phyloP scores from a whole-genome alignment of 2,329 filamentous ascomycete species.

The Fusarium goolgardi region DNA sequence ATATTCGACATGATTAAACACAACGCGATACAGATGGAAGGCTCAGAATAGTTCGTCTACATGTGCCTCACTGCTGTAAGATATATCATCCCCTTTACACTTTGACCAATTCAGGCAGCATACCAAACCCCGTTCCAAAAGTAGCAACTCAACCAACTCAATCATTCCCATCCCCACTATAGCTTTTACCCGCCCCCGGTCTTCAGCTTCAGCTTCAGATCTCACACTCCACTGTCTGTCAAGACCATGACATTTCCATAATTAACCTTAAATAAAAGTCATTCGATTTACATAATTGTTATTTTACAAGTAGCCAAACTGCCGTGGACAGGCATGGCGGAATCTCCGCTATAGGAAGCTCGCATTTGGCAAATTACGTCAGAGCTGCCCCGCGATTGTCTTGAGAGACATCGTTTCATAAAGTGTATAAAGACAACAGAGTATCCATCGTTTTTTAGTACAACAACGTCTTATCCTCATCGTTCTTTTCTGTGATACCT shows the following conservation, averaged over 20 bases:
- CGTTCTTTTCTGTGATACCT: background rate
- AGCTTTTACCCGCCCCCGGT: background rate
- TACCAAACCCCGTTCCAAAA: background rate
- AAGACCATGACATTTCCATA: background rate
- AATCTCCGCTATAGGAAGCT: slow-evolving; percentile 7
- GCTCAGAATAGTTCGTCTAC: background rate
- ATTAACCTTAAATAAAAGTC: slow-evolving; percentile 8
- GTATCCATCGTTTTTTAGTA: background rate
- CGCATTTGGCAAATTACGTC: slow-evolving; percentile 32
- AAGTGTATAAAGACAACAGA: slow-evolving; percentile 14
- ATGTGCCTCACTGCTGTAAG: background rate
- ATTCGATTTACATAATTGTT: background rate
- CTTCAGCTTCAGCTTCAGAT: slow-evolving; percentile 2
- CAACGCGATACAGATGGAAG: too few relatives aligned
- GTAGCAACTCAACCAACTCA: background rate
- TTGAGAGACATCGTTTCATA: background rate
- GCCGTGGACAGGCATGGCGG: slow-evolving; percentile 7
- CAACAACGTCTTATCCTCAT: background rate
- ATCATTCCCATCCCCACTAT: background rate
- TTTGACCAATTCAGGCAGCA: background rate
- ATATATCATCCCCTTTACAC: background rate
- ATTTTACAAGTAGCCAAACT: background rate
- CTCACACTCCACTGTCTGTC: background rate
- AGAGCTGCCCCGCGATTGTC: slow-evolving; percentile 31
- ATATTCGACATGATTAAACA: rapidly evolving